phyloP scores from a whole-genome alignment of 306 rosid genomes.

The Trichosanthes cucumerina region DNA sequence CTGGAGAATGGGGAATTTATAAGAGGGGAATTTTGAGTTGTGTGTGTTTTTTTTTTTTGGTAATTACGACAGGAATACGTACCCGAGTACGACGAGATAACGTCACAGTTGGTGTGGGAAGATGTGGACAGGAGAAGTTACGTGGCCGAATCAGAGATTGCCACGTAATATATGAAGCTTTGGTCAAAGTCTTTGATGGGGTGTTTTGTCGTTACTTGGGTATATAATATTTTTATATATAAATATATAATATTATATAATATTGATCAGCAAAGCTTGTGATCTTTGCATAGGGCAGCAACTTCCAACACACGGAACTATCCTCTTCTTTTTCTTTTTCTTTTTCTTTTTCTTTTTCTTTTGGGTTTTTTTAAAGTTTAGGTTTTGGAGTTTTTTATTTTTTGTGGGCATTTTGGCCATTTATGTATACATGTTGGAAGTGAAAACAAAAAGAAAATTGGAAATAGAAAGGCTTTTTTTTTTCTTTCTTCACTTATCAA shows the following conservation, averaged over 20 bases:
- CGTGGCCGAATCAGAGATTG: slow-evolving; percentile 65
- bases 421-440: slow-evolving; percentile 7
- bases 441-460: not conserved
- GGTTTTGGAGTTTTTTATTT: not conserved
- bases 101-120: slow-evolving; percentile 94
- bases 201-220: slow-evolving; percentile 35
- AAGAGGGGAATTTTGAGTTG: not conserved
- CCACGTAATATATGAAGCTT: slow-evolving; percentile 33
- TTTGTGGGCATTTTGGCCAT: not conserved
- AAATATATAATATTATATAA: not conserved
- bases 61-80: slow-evolving; percentile 61
- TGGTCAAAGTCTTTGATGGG: slow-evolving; percentile 4
- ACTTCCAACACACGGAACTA: not conserved
- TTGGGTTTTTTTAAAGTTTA: slow-evolving; percentile 4
- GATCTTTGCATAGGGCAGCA: slow-evolving; percentile 5
- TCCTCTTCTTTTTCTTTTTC: not conserved
- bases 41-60: not conserved
- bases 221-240: slow-evolving; percentile 25
- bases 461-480: not conserved
- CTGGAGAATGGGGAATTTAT: not conserved
- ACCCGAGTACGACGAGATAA: slow-evolving; percentile 74
- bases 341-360: not conserved
- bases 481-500: not conserved
- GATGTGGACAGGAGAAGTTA: slow-evolving; percentile 49
- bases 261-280: not conserved